Evolutionary conservation across 1,139 yeast genomes (phyloP), one percentile per base, ranked within the genome.

Genomic region (Blastobotrys malaysiensis): DNA sequence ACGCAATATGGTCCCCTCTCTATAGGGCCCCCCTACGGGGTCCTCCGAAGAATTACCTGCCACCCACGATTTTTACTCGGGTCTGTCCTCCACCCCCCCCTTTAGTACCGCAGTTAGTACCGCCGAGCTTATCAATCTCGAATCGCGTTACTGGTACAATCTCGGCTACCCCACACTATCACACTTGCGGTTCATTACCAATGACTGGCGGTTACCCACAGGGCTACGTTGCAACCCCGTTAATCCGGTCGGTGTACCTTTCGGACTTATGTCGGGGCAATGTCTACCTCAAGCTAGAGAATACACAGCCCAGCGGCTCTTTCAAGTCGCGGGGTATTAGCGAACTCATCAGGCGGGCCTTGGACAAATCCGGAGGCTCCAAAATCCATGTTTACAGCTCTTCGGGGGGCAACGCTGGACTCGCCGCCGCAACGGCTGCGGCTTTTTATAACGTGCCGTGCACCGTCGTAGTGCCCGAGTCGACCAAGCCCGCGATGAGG

Each of bases 381-480:
- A 64, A 67, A 43, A 74, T 79, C n/a, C 77, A 77, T 19, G 81
- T 84, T 3, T 81, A 77, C 65, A 77, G 86, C 5, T 82, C 87
- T 31, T 82, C 88, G 14, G 93, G 91, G 11, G 93, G 93, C 0
- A 86, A 86, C 65, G 93, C 93, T 0, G 93, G 93, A 0, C 72
- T 83, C 50, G 91, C 91, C 0, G 88, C 88, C 1, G 88, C 89
- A 0, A 77, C 77, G 52, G 81, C 86, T 46, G 80, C 86, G 3
- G 67, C 65, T 43, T 69, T 66, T 52, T 74, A 76, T 57, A 72
- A 73, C 1, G 66, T 78, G 7, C 74, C 76, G 9, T 83, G 90
- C 60, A 82, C 87, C 0, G 89, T 86, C 6, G 88, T 83, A 0
- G 79, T 86, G 5, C 91, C 91, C 0, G 69, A 60, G 0, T 68